Evolutionary conservation across 176 grass and related monocot genomes (phyloP).

Genomic region (Avena insularis): DNA sequence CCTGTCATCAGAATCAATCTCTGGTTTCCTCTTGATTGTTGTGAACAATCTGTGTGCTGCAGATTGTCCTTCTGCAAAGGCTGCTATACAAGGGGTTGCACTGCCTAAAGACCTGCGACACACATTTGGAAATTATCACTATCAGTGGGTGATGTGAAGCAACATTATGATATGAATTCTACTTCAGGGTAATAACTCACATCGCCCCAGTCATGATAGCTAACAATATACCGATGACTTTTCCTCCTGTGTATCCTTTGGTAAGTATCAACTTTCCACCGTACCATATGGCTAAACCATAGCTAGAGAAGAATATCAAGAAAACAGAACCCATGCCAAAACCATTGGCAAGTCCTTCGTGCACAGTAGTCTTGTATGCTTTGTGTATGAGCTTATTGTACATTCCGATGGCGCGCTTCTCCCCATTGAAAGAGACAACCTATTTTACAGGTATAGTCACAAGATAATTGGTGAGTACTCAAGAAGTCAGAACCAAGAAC

Average conservation of each 20-base stretch:
- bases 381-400: constrained; percentile 69
- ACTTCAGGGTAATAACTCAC: constrained; percentile 48
- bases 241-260: constrained; percentile 70
- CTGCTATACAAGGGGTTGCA: constrained; percentile 71
- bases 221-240: constrained; percentile 67
- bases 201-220: constrained; percentile 72
- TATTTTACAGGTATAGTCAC: constrained; percentile 41
- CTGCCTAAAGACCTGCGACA: constrained; percentile 75
- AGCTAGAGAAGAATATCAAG: constrained; percentile 70
- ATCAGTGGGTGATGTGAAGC: not conserved
- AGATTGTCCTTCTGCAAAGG: constrained; percentile 83
- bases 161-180: not conserved
- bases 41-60: constrained; percentile 82
- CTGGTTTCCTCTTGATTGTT: constrained; percentile 78
- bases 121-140: not conserved
- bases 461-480: constrained; percentile 19
- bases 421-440: constrained; percentile 82
- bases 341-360: constrained; percentile 71
- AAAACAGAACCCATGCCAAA: constrained; percentile 72
- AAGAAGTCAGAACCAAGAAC: not conserved
- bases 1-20: constrained; percentile 72
- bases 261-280: constrained; percentile 61
- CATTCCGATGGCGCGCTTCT: constrained; percentile 59
- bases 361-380: constrained; percentile 46
- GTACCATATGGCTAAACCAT: constrained; percentile 67